phyloP scores from a whole-genome alignment of 1,284 basidiomycete genomes.

The Cronartium ribicola region DNA sequence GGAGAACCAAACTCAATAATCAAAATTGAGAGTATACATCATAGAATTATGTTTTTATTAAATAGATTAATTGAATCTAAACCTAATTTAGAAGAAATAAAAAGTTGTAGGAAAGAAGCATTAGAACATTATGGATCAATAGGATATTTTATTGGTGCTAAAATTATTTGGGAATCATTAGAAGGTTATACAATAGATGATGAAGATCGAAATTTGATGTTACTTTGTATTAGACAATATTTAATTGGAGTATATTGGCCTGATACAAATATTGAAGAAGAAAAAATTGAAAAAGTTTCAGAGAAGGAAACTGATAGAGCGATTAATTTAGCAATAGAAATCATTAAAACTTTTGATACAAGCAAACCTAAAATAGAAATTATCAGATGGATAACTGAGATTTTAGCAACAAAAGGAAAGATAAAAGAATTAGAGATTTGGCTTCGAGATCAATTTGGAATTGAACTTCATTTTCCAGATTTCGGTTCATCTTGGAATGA shows the following conservation, averaged over 20 bases:
- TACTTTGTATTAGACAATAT: constrained; percentile 31
- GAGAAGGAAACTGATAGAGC: constrained; percentile 18
- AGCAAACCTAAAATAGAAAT: constrained; percentile 14
- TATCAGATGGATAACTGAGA: constrained; percentile 18
- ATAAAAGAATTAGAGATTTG: neutral
- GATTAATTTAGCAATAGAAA: constrained; percentile 15
- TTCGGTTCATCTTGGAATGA: constrained; percentile 36
- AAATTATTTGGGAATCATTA: constrained; percentile 33
- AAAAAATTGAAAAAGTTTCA: neutral
- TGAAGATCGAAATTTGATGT: constrained; percentile 28
- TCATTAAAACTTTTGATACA: constrained; percentile 8
- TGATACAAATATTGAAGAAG: neutral
- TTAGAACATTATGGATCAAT: constrained; percentile 20
- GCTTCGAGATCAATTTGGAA: constrained; percentile 6
- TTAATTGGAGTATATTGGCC: constrained; percentile 1
- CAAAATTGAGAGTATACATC: constrained; percentile 15
- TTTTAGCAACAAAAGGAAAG: constrained; percentile 12
- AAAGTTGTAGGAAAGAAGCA: constrained; percentile 8
- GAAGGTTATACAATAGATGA: neutral
- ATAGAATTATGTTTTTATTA: constrained; percentile 36
- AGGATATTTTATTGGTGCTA: constrained; percentile 19
- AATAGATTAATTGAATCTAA: constrained; percentile 36
- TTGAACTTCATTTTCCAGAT: constrained; percentile 32
- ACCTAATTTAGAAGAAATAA: neutral
- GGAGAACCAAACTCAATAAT: neutral